Evolutionary conservation across 306 rosid species (phyloP), one percentile per base, ranked within the genome.

Genomic region (Cyamopsis tetragonoloba): DNA sequence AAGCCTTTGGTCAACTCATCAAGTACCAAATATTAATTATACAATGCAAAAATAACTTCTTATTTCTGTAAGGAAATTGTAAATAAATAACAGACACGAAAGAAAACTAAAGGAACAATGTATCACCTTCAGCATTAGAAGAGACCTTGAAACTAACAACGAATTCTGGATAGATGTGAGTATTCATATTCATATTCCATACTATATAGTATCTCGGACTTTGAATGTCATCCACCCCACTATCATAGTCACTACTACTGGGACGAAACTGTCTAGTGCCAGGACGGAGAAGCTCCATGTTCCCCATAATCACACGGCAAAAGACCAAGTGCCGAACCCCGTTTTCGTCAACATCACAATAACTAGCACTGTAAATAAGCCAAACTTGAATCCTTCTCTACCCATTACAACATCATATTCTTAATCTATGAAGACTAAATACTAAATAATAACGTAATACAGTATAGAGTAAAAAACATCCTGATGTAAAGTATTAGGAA

Each of bases 251-350:
- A 61, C 60, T 69, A 77, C 85, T 75, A 86, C 95, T 67, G 47
- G 98, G 96, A 78, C 47, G 88, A 67, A 18, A 80, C 73, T 92
- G 98, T 61, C 60, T 48, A 80, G 80, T 76, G 66, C 89, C 95
- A 43, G 79, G 82, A 69, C 31, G 51, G 79, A 89, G 77, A 74
- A 48, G 83, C 77, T 89, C 96, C 89, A 85, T 69, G 14, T 78
- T 85, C 70, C 98, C 98, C 92, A 87, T 53, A 78, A 92, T 85
- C 69, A 89, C 92, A 42, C 89, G 95, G 59, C 98, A 92, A 22
- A 87, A 73, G 15, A 84, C 77, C 86, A 92, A 38, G 85, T 87
- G 78, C 15, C 54, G 91, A 73, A 76, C 80, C 61, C 83, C 89
- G 14, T 89, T 85, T 83, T 89, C 95, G 83, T 89, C 98, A 89